Conservation (phyloP, 169 alveolate species). For the Plasmodium billcollinsi region DNA sequence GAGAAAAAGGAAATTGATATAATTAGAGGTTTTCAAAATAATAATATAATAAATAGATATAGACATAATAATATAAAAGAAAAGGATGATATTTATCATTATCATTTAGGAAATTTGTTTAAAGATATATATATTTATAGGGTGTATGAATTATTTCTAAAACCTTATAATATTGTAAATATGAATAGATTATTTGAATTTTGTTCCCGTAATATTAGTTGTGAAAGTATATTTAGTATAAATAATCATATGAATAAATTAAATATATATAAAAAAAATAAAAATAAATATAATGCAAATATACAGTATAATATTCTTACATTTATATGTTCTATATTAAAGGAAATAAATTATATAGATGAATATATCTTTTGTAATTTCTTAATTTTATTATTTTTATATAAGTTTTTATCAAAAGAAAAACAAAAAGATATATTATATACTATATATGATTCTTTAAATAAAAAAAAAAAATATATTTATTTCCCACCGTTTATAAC, state of each 20-base stretch:
- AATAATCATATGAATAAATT: conserved; percentile 29
- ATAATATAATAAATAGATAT: background rate
- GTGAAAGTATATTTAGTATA: conserved; percentile 21
- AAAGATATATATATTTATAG: background rate
- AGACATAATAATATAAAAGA: background rate
- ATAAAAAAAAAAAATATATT: conserved; percentile 52
- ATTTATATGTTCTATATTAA: conserved; percentile 12
- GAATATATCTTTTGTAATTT: conserved; percentile 22
- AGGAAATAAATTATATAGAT: conserved; percentile 1
- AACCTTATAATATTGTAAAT: background rate
- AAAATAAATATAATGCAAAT: conserved; percentile 1
- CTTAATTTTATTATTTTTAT: conserved; percentile 18
- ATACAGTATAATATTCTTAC: conserved; percentile 34
- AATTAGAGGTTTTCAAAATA: background rate
- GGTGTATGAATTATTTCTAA: background rate
- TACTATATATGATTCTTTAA: conserved; percentile 42
- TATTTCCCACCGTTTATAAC: conserved; percentile 56
- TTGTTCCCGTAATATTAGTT: conserved; percentile 18
- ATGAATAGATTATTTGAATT: conserved; percentile 11
- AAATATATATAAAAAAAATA: conserved; percentile 27
- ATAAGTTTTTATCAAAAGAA: conserved; percentile 20
- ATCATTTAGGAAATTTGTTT: background rate
- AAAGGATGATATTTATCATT: background rate
- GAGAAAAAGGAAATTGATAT: background rate
- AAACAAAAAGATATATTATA: conserved; percentile 36